A percentile compares a stretch with the other conserved stretches of the same genome.
These are phyloP conservation scores for Penicillium expansum DNA, from an alignment of 2,329 filamentous ascomycete species.

Conservation along the genomic window DNA sequence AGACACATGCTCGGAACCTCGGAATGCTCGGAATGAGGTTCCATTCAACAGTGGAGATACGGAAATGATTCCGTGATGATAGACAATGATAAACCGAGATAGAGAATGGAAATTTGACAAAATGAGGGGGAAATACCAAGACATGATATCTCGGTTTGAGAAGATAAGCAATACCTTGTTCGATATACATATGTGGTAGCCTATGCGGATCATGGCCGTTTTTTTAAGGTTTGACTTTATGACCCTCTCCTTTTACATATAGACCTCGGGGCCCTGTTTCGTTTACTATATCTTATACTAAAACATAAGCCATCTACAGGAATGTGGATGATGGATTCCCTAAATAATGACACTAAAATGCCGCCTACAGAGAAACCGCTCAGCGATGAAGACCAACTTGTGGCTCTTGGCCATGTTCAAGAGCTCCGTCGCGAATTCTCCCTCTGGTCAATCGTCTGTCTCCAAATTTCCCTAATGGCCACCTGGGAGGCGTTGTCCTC, in stretches of 20 bases:
- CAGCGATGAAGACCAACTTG: slow-evolving; percentile 24
- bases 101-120: not conserved
- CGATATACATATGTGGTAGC: not conserved
- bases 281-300: not conserved
- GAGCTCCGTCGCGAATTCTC: slow-evolving; percentile 41
- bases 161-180: not conserved
- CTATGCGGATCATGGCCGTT: not conserved
- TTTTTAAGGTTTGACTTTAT: not conserved
- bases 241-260: not conserved
- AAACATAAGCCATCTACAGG: not conserved
- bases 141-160: not conserved
- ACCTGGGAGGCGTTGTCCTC: slow-evolving; percentile 53
- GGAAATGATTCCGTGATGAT: slow-evolving; percentile 4
- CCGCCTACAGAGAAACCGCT: slow-evolving; percentile 13
- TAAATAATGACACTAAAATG: slow-evolving; percentile 8
- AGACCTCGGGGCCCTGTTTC: not conserved
- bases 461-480: slow-evolving; percentile 51
- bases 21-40: not conserved
- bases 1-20: not conserved
- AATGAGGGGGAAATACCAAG: not conserved
- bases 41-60: not conserved
- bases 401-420: slow-evolving; percentile 24
- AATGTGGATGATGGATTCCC: slow-evolving; percentile 7
- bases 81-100: not conserved
- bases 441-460: slow-evolving; percentile 43